Evolutionary conservation across 192 early-diverging fungal species (phyloP), one percentile per base, ranked within the genome.

Genomic region (Gryganskiella cystojenkinii): DNA sequence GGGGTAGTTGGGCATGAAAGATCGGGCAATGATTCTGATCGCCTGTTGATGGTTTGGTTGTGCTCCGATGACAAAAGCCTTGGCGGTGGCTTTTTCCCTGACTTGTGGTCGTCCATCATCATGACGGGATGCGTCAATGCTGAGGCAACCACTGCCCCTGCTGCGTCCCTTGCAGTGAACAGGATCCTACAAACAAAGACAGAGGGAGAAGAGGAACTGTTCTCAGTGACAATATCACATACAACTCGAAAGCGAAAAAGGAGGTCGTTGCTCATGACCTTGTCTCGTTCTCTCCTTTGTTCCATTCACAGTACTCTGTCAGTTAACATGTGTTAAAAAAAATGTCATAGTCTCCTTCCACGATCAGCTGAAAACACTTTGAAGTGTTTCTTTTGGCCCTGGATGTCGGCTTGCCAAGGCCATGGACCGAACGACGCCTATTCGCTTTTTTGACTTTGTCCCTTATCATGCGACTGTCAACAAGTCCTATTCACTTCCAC

Each of bases 101-200:
- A 93, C 79, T 95, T 95, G 86, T 95, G 94, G 80, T 95, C 94
- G 66, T 95, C 94, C 34, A 93, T 95, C 70, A 95, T 93, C 85
- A 94, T 87, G 35, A 95, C 93, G 2, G 94, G 93, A 43, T 92
- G 88, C 53, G 93, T 91, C 31, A 94, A 73, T 20, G 87, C 89
- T 28, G 88, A 88, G 17, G 93, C 90, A 9, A 94, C 73, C n/a
- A 89, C 78, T 14, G 64, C 70, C 31, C 85, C 85, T 61, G 74
- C 74, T 27, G 81, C 55, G 79, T 95, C 93, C 11, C 82, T 72
- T 52, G 91, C 81, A 27, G 87, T 87, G 70, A 94, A 87, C 71
- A 92, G 93, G 33, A 95, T 81, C 63, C 89, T 93, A 64, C 10
- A 55, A 11, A 45, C 31, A 50, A 13, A n/a, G 34, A 52, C n/a